These are phyloP conservation scores for Rhizophagus prolifer DNA, from an alignment of 192 early-diverging fungal genomes.

Conservation along the genomic window DNA sequence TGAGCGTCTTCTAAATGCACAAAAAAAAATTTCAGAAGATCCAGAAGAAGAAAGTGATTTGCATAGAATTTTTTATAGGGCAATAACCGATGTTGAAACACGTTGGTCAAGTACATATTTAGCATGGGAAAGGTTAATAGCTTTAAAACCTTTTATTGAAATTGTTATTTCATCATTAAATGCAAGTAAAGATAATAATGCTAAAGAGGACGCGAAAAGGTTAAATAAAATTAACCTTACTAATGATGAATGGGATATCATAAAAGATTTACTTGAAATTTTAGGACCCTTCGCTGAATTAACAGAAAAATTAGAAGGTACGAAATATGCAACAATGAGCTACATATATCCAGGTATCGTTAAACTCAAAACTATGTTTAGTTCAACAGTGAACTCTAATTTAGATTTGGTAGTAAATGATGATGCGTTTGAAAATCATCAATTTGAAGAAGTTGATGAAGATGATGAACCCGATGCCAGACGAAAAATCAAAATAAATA, in stretches of 20 bases:
- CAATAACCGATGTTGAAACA: not conserved
- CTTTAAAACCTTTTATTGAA: not conserved
- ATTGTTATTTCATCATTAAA: not conserved
- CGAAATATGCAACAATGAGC: too few relatives aligned
- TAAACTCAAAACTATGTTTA: too few relatives aligned
- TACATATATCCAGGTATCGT: not conserved
- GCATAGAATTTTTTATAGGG: not conserved
- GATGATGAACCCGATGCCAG: too few relatives aligned
- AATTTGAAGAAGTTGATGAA: too few relatives aligned
- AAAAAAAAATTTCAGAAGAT: not conserved
- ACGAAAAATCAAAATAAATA: too few relatives aligned
- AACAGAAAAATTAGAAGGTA: not conserved
- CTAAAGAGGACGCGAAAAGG: not conserved
- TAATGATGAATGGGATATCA: not conserved
- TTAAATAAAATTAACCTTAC: too few relatives aligned
- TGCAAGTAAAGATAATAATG: not conserved
- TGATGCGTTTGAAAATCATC: too few relatives aligned
- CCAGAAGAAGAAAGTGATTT: not conserved
- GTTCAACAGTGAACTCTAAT: too few relatives aligned
- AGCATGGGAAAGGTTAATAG: too few relatives aligned
- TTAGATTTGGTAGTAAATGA: too few relatives aligned
- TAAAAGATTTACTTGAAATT: not conserved
- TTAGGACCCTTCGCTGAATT: not conserved
- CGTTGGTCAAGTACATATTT: too few relatives aligned
- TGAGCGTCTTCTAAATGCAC: too few relatives aligned